Base-by-base conservation (phyloP, 768 basidiomycete genomes). In the Mrakia frigida region DNA sequence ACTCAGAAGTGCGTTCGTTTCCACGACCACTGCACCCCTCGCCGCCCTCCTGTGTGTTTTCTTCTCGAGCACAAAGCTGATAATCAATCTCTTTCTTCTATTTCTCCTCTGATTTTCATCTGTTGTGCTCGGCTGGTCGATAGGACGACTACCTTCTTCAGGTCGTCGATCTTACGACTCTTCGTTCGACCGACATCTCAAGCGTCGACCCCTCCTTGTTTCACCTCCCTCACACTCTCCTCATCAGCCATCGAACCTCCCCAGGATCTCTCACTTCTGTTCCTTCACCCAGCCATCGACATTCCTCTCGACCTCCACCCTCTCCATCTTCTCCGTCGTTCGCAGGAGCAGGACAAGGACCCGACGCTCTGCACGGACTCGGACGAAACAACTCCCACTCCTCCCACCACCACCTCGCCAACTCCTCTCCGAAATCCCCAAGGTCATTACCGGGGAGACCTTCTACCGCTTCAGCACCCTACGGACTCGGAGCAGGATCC, bases 151-250 rank as follows among this genome's bases (percentile, higher is more conserved):
- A 65, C 28, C 37, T 67, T 1, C 41, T 74, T 4, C 73, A 65
- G 31, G 18, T 60, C 41, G 46, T 74, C 18, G 73, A 74, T 41
- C 43, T 74, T 28, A 16, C 39, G 10, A 37, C 11, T 33, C 28
- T 74, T 28, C 60, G 46, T 18, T n/a, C 73, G 1, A 91, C 91
- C 41, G 92, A 94, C 81, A 89, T 95, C 77, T 89, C 91, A n/a
- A 86, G 85, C 50, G 87, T 88, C 39, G 91, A 94, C 81, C 86
- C 86, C 70, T 93, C 92, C 0, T 82, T 94, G 10, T 92, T 94
- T 72, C 21, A 61, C 74, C 28, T 68, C 76, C 60, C 25, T 39
- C 35, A 68, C 65, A 68, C 37, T 25, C 21, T 68, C 13, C 37
- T 68, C 65, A 68, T 39, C 35, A 39, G 9, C 37, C 65, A 68